Evolutionary conservation across 2,329 filamentous ascomycete genomes (phyloP).

Genomic region (Colletotrichum phormii): DNA sequence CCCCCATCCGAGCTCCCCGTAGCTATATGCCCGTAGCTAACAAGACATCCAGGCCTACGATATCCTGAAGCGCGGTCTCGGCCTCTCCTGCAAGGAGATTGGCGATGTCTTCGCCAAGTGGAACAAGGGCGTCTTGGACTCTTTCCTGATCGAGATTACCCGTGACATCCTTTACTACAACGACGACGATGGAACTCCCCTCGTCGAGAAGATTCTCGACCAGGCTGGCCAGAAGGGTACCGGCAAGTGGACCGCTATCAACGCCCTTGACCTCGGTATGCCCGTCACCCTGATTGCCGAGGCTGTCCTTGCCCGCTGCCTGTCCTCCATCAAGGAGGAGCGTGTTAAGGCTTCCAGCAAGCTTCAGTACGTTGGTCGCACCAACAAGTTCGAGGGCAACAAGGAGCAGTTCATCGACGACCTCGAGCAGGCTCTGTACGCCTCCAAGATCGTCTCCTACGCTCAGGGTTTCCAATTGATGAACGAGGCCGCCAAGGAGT

Average conservation of each 20-base stretch:
- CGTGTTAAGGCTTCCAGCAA: slow-evolving; percentile 83
- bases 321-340: slow-evolving; percentile 95
- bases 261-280: slow-evolving; percentile 98
- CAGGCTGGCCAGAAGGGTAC: slow-evolving; percentile 99
- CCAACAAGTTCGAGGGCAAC: slow-evolving; percentile 85
- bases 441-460: slow-evolving; percentile 99
- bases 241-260: slow-evolving; percentile 99
- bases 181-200: slow-evolving; percentile 89
- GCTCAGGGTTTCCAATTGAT: slow-evolving; percentile 99
- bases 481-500: slow-evolving; percentile 97
- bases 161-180: slow-evolving; percentile 99
- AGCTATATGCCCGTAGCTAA: slow-evolving; percentile 36
- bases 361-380: slow-evolving; percentile 80
- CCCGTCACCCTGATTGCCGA: slow-evolving; percentile 98
- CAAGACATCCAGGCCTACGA: slow-evolving; percentile 84
- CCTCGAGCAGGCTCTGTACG: slow-evolving; percentile 98
- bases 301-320: slow-evolving; percentile 93
- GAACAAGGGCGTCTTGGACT: slow-evolving; percentile 99
- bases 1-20: no score
- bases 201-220: slow-evolving; percentile 99
- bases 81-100: slow-evolving; percentile 91
- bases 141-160: slow-evolving; percentile 99
- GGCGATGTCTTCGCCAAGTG: slow-evolving; percentile 93
- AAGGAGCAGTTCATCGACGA: slow-evolving; percentile 94
- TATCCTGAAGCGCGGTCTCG: slow-evolving; percentile 98